Base-by-base conservation (phyloP, 306 rosid species). In the Mimosa pudica region DNA sequence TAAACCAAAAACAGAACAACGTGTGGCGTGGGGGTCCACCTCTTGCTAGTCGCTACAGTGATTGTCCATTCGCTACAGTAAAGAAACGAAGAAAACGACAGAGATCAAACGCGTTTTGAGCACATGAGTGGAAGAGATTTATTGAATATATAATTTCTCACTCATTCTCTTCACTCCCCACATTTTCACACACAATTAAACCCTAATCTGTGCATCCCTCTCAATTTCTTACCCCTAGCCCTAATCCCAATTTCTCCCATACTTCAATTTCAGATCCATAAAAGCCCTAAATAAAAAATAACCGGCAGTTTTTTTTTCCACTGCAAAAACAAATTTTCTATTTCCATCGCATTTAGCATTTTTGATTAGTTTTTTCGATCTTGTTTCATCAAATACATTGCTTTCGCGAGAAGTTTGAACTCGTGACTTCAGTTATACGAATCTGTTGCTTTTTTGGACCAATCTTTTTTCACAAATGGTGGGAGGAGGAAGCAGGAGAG, bases 401-500 rank as follows among this genome's bases (percentile, higher is more conserved):
- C 52, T 42, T 35, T 18, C 70, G 18, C 42, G 75, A 58, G 46
- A 52, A 48, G 13, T 14, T 67, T 75, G 71, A 66, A 62, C 5
- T 60, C 6, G 24, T 41, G 71, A 13, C 60, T 71, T 30, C n/a
- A 55, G 18, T 74, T 57, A 38, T 20, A 18, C 67, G 48, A 18
- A 10, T 73, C 52, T 8, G 13, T 35, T 4, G 41, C 68, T 76
- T 30, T 62, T 16, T 44, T 30, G 45, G 71, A 14, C 45, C 35
- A 49, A 24, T 24, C 30, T 24, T 65, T 48, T 32, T 33, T 77
- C 65, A 61, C 42, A 81, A 75, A 90, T 94, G 98, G 90, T 87
- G 7, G 98, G 97, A 14, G 97, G 98, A 48, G 94, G 98, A 84
- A 88, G 89, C 88, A 83, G 92, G 88, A 90, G 97, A 78, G 97